Evolutionary conservation across 108 stramenopile genomes (phyloP).

Genomic region (Pseudonitzschia pungens): DNA sequence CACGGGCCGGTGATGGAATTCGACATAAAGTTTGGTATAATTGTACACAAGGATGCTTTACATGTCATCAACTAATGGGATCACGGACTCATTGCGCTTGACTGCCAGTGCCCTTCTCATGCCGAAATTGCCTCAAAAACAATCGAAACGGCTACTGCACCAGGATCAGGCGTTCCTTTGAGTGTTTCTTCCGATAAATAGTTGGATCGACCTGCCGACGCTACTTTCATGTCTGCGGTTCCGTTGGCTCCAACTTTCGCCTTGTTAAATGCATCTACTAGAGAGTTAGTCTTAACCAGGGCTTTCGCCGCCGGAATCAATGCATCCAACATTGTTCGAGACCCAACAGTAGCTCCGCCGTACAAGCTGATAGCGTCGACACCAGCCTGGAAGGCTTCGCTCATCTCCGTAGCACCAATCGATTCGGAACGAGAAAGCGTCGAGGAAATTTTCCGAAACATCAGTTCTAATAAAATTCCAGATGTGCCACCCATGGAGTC

Average conservation of each 20-base stretch:
- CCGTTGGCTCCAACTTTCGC: conserved; percentile 85
- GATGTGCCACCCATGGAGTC: conserved; percentile 95
- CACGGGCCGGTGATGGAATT: no score
- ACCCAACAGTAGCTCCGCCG: conserved; percentile 90
- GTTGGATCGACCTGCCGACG: conserved; percentile 93
- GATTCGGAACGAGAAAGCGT: conserved; percentile 26
- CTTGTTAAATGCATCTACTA: conserved; percentile 60
- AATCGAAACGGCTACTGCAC: conserved; percentile 91
- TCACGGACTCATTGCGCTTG: no score
- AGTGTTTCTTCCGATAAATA: conserved; percentile 83
- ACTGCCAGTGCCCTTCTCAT: no score
- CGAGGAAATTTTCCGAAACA: conserved; percentile 84
- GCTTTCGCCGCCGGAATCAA: conserved; percentile 75
- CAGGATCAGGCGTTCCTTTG: conserved; percentile 94
- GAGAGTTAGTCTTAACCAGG: conserved; percentile 28
- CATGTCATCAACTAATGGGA: no score
- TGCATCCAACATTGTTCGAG: conserved; percentile 97
- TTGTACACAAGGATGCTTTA: no score
- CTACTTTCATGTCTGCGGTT: conserved; percentile 84
- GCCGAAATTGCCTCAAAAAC: conserved; percentile 70
- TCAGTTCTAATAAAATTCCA: conserved; percentile 90
- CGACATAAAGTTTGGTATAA: no score
- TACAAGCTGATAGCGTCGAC: conserved; percentile 87
- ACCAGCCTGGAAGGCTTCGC: conserved; percentile 78
- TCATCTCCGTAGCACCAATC: conserved; percentile 56